Percentiles rank a stretch among this genome's conserved stretches.
Evolutionary conservation across 78 protist genomes (phyloP).

Genomic region (Chrysochromulina parva): DNA sequence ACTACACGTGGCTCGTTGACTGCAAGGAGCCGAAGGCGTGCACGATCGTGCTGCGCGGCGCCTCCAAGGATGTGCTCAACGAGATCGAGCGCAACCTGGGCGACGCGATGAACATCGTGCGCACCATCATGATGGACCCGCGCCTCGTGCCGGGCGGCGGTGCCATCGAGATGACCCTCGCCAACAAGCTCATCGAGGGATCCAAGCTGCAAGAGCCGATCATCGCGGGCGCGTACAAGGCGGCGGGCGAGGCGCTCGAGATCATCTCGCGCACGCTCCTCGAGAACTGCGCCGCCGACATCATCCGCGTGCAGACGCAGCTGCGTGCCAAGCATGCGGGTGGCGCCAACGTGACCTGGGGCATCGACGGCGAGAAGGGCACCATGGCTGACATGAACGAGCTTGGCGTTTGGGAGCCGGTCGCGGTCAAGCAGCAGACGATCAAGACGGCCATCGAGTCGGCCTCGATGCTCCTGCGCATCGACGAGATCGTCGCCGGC

Average conservation of each 20-base stretch:
- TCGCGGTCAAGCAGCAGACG: slow-evolving; percentile 86
- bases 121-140: slow-evolving; percentile 94
- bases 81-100: slow-evolving; percentile 90
- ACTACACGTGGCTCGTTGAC: slow-evolving; percentile 95
- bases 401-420: slow-evolving; percentile 96
- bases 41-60: slow-evolving; percentile 97
- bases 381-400: slow-evolving; percentile 80
- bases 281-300: slow-evolving; percentile 97
- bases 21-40: slow-evolving; percentile 98
- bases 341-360: slow-evolving; percentile 73
- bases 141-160: slow-evolving; percentile 99
- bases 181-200: neutral
- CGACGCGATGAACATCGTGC: slow-evolving; percentile 98
- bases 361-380: slow-evolving; percentile 94
- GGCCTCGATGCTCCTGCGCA: slow-evolving; percentile 84
- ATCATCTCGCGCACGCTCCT: slow-evolving; percentile 96
- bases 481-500: slow-evolving; percentile 97
- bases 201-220: neutral
- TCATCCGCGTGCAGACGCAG: slow-evolving; percentile 92
- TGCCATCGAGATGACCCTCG: neutral
- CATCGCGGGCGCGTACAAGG: slow-evolving; percentile 78
- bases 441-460: slow-evolving; percentile 95
- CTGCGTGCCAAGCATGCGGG: slow-evolving; percentile 82
- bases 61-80: slow-evolving; percentile 96
- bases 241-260: slow-evolving; percentile 89